Evolutionary conservation across 1,284 basidiomycete species (phyloP).

Genomic region (Malassezia yamatoensis): DNA sequence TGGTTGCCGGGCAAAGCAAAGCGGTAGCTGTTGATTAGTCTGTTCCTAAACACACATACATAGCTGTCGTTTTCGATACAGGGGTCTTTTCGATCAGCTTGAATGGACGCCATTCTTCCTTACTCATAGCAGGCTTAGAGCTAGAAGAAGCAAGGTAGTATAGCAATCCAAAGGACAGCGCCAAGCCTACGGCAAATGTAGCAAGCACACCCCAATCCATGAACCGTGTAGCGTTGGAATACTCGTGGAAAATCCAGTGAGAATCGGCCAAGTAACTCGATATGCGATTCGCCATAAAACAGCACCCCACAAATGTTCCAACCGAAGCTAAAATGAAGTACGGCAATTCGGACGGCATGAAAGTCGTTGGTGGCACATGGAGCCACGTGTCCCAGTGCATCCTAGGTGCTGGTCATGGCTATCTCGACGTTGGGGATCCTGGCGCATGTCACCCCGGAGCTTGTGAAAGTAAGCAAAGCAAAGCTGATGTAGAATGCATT

Average conservation of each 20-base stretch:
- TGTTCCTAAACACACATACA: conserved; percentile 54
- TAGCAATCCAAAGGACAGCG: conserved; percentile 29
- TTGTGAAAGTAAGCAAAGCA: conserved; percentile 23
- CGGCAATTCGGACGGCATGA: conserved; percentile 19
- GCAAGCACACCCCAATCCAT: conserved; percentile 38
- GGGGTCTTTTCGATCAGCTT: conserved; percentile 68
- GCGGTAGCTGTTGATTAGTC: conserved; percentile 56
- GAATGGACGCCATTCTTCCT: conserved; percentile 69
- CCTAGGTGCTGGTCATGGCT: conserved; percentile 21
- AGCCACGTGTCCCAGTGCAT: neutral
- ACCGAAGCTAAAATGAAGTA: conserved; percentile 26
- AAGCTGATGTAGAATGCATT: conserved; percentile 11
- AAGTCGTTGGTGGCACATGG: neutral
- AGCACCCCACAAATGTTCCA: conserved; percentile 23
- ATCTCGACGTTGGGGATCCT: conserved; percentile 34
- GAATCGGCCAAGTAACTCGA: conserved; percentile 16
- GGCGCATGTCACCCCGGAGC: conserved; percentile 35
- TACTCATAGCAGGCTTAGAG: conserved; percentile 59
- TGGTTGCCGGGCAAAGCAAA: conserved; percentile 65
- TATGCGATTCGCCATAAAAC: neutral
- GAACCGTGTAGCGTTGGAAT: conserved; percentile 31
- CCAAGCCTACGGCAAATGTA: conserved; percentile 35
- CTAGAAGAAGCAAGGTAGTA: conserved; percentile 23
- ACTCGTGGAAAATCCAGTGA: conserved; percentile 23
- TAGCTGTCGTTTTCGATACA: conserved; percentile 87